Base-by-base conservation (phyloP, 2,329 filamentous ascomycete species). In the Pseudocercospora pini-densiflorae region DNA sequence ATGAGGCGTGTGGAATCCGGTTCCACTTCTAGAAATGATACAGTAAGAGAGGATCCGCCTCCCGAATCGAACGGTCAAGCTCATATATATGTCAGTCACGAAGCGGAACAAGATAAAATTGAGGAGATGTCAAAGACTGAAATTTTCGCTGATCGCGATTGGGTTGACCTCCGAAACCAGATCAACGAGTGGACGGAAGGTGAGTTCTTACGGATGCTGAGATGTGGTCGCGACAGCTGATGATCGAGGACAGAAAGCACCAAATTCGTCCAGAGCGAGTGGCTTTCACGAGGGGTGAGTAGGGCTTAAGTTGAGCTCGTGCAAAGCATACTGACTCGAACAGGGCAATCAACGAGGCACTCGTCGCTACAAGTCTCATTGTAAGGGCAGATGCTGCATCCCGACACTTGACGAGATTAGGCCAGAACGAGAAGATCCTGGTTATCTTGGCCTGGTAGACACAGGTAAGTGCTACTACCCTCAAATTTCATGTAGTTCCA, bases 71-170 rank as follows among this genome's bases (percentile, higher is more conserved):
- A 60, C 24, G 61, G 43, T 49, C 59, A 63, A 49, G 64, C 61
- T 65, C 69, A 69, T 67, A 68, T 63, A 51, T 62, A 33, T 71
- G 59, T 40, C 68, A 71, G 69, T 68, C 69, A 66, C 67, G 69
- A 71, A 63, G 57, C 62, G 63, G 61, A 63, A 59, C 66, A 47
- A 67, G 68, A 70, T 67, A 49, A 67, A 57, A 45, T 27, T 12
- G 43, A 53, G 9, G 36, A 14, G 14, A 21, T 59, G 10, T 23
- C 58, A 5, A 23, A 59, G 27, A n/a, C 27, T 10, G 40, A 61
- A 24, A 23, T 10, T 9, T 23, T 54, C 49, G 36, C 59, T 5
- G 49, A 43, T 63, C 47, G 57, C 36, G 67, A 70, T 54, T 71
- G 67, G 67, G 45, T 64, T 43, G 61, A 70, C 33, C 49, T 68